These are phyloP conservation scores for Calonectria montana DNA, from an alignment of 2,329 filamentous ascomycete species.

Conservation along the genomic window DNA sequence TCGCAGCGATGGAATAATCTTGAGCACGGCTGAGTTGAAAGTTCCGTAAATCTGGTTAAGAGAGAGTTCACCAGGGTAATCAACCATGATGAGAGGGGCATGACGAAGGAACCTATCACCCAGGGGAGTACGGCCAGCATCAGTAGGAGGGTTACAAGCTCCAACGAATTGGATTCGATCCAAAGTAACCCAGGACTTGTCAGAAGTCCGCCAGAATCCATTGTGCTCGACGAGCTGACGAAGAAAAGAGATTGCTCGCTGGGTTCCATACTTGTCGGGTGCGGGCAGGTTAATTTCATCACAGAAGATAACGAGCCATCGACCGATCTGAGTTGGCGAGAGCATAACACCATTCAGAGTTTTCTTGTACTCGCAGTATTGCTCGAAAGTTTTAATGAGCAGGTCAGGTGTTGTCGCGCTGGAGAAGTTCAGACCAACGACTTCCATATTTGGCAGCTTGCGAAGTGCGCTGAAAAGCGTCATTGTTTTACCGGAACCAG, in stretches of 20 bases:
- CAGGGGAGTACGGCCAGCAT: slow-evolving; percentile 95
- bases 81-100: slow-evolving; percentile 99
- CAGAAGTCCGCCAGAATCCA: slow-evolving; percentile 97
- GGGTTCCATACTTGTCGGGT: slow-evolving; percentile 96
- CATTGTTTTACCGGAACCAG: slow-evolving; percentile 99
- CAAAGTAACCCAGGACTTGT: slow-evolving; percentile 97
- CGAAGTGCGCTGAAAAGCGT: slow-evolving; percentile 97
- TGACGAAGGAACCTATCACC: slow-evolving; percentile 94
- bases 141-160: slow-evolving; percentile 97
- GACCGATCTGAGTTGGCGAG: slow-evolving; percentile 94
- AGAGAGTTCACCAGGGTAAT: slow-evolving; percentile 96
- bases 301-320: slow-evolving; percentile 98
- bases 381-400: slow-evolving; percentile 98
- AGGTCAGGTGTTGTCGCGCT: slow-evolving; percentile 98
- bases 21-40: slow-evolving; percentile 95
- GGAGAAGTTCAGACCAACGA: slow-evolving; percentile 98
- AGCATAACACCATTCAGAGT: slow-evolving; percentile 96
- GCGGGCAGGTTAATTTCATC: slow-evolving; percentile 99
- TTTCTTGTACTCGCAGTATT: slow-evolving; percentile 99
- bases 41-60: slow-evolving; percentile 98
- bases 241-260: slow-evolving; percentile 96
- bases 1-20: slow-evolving; percentile 94
- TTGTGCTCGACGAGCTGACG: slow-evolving; percentile 98
- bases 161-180: slow-evolving; percentile 99
- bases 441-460: slow-evolving; percentile 98